Evolutionary conservation across 805 yeast species (phyloP), one percentile per base, ranked within the genome.

Genomic region (Torulaspora indica): DNA sequence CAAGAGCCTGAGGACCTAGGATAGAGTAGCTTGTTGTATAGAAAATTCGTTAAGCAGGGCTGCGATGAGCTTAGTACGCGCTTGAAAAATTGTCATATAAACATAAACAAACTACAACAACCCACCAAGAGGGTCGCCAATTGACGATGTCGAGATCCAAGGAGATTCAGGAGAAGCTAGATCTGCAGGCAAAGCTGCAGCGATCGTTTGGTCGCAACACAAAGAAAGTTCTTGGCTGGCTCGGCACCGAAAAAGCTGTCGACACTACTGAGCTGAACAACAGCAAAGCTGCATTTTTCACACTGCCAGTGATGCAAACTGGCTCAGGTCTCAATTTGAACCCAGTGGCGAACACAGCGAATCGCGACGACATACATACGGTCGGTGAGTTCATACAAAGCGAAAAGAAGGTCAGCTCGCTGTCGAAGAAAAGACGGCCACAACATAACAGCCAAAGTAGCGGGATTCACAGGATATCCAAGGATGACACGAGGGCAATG

Each of bases 401-500:
- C 35, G 63, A 64, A 35, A 63, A 64, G 47, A 64, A 63, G 30
- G 50, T 65, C 3, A 54, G 54, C 13, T 51, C 67, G 2, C 42
- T 65, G 17, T 49, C 66, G 1, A 65, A 63, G 42, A 63, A 55
- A 46, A 55, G 53, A 15, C 42, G 44, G 48, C 38, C 45, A 34
- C 35, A 31, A 33, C 36, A 38, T 31, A 12, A 38, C 24, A 8
- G 47, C 6, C 42, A 36, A 25, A 42, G 45, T 27, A 56, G 47
- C 36, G 52, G 43, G 34, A 53, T 60, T 9, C 58, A 61, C 42
- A 55, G 58, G 42, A 51, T 55, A 1, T 52, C 57, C 3, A 60
- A 61, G 36, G 61, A 58, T 40, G 69, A 65, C 42, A 61, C 67
- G 3, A 56, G 54, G 35, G 68, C 69, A 0, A 65, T 64, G 62